Base-by-base conservation (phyloP, 2,329 filamentous ascomycete genomes). In the Paraphaeosphaeria minitans region DNA sequence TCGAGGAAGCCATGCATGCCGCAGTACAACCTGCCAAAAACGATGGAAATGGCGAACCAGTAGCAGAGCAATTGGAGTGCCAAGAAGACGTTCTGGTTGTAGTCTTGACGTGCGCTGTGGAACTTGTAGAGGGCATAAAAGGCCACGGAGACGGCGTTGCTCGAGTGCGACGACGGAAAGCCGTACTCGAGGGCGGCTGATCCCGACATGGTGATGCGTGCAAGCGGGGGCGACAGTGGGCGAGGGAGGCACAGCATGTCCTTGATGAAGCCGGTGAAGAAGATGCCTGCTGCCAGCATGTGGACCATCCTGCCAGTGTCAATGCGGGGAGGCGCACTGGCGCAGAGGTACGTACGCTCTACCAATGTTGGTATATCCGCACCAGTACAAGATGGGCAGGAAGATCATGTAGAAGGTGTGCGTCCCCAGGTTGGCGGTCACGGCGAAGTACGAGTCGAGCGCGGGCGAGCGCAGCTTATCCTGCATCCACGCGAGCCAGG, bases 341-440 rank as follows among this genome's bases (percentile, higher is more conserved):
- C n/a, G 16, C 14, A 12, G 10, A n/a, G 8, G 5, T 35, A 83
- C 89, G 68, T 87, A 96, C 92, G 89, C 93, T 81, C 95, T 90
- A 56, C 92, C 95, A 66, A 96, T 85, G 63, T 85, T 88, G 45
- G 90, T 88, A 78, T 93, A 91, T 55, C 94, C 94, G 71, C 92
- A 97, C 95, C 95, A 99, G 81, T 98, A 98, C 67, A 97, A 85
- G 65, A 98, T 92, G 6, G 95, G 95, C 71, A 99, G 81, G 58
- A 92, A 90, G 66, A 97, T 85, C 93, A 98, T 98, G 83, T 97
- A 99, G 81, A 97, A 98, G 0, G 95, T 99, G 79, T 99, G 95
- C 0, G 95, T 99, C 12, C 65, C 95, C 92, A 98, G 85, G 77
- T 98, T 99, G 63, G 95, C 95, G 0, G 93, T 96, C 65, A 96